Base-by-base conservation (phyloP, 495 filamentous ascomycete genomes). In the Darksidea phi region DNA sequence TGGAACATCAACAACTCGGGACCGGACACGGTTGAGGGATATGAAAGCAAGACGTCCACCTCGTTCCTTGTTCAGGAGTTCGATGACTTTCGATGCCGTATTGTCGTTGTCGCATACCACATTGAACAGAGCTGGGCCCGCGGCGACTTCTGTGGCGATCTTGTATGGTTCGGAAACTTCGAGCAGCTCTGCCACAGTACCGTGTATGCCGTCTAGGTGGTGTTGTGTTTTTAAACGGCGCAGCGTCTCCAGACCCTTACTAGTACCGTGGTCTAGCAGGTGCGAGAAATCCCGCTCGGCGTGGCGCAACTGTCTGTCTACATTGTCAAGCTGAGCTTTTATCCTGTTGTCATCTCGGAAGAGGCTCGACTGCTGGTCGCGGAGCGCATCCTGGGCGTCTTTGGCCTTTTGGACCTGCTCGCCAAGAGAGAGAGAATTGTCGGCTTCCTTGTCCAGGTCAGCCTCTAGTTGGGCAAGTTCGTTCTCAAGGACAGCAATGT, bases 21-120 rank as follows among this genome's bases (percentile, higher is more conserved):
- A 80, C 41, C 82, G 82, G 37, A 97, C 75, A 20, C 89, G 85
- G 52, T 90, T 91, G 10, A 99, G 78, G 0, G 94, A 94, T 84
- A 99, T 91, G 66, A 96, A 97, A 1, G 95, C 97, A 25, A 97
- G 80, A 67, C 94, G 84, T n/a, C 94, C 94, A 17, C 87, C 83
- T 56, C 83, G 86, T 55, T 86, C 83, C 53, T 88, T 88, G 69
- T 91, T 84, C 20, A 99, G 78, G 13, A 87, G 81, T 66, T 93
- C 88, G 13, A 91, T 79, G 15, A 95, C 84, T 53, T 82, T 82
- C 0, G 90, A 89, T 0, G 91, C 91, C 1, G 93, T 97, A 37
- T 88, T 83, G 54, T 92, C 92, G 38, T 86, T 95, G 71, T 99
- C 94, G 46, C 96, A 91, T 23, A 99, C 90, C 66, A 95, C 95